phyloP scores from a whole-genome alignment of 805 yeast genomes.

The Wickerhamomyces hampshirensis region DNA sequence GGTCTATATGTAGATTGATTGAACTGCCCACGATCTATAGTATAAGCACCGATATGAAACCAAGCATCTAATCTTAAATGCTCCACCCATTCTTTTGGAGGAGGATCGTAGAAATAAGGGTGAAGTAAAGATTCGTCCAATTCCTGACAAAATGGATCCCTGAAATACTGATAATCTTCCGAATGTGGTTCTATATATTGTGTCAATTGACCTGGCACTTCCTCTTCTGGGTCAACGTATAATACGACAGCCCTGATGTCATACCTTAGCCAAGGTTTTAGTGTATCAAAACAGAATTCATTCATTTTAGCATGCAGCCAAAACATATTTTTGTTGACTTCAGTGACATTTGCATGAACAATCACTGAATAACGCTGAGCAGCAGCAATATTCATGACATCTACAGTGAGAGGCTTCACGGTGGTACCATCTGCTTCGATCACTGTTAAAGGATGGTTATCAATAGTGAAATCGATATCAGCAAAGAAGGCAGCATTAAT shows the following conservation, averaged over 20 bases:
- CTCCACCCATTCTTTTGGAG: conserved; percentile 15
- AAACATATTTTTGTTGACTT: conserved; percentile 31
- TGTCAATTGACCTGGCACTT: conserved; percentile 4
- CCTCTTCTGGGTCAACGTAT: conserved; percentile 22
- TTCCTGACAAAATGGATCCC: conserved; percentile 23
- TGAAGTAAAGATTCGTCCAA: conserved; percentile 22
- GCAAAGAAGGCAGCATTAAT: conserved; percentile 48
- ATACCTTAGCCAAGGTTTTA: conserved; percentile 30
- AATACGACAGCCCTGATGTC: conserved; percentile 30
- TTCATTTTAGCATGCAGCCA: conserved; percentile 37
- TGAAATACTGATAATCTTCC: conserved; percentile 10
- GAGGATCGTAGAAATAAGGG: conserved; percentile 17
- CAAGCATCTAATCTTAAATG: conserved; percentile 20
- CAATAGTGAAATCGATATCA: conserved; percentile 45
- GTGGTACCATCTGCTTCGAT: conserved; percentile 52
- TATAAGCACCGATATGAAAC: conserved; percentile 23
- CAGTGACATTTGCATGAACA: conserved; percentile 44
- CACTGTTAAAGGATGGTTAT: conserved; percentile 44
- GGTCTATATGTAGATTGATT: conserved; percentile 23
- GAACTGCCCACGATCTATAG: conserved; percentile 24
- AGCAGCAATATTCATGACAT: conserved; percentile 31
- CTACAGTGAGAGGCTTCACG: conserved; percentile 40
- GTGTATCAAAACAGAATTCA: conserved; percentile 30
- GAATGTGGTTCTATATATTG: conserved; percentile 5
- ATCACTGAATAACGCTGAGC: conserved; percentile 68